Percentiles rank a stretch among this genome's conserved stretches.
Evolutionary conservation across 2,329 filamentous ascomycete species (phyloP).

Genomic region (Alternaria sp.): DNA sequence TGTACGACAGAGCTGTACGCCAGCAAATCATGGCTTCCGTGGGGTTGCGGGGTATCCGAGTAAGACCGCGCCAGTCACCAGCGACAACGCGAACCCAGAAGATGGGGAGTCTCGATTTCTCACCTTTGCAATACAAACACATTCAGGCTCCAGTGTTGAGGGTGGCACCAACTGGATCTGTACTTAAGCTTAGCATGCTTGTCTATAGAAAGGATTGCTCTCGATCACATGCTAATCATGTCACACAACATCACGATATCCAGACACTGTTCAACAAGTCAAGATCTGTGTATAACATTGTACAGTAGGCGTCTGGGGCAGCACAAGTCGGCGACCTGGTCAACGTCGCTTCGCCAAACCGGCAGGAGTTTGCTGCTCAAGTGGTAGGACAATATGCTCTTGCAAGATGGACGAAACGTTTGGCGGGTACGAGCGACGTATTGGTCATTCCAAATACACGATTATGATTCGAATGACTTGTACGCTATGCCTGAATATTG

Average conservation of each 20-base stretch:
- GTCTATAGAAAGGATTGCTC: background rate
- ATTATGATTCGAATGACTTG: background rate
- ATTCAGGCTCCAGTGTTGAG: background rate
- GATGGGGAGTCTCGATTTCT: background rate
- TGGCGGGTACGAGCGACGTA: background rate
- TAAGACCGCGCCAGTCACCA: background rate
- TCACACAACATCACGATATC: slow-evolving; percentile 5
- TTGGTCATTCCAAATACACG: background rate
- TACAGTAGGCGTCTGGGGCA: background rate
- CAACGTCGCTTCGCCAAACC: slow-evolving; percentile 1
- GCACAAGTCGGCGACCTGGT: slow-evolving; percentile 13
- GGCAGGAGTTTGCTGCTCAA: background rate
- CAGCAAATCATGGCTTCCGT: background rate
- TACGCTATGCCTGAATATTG: background rate
- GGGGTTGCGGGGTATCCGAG: background rate
- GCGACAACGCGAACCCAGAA: background rate
- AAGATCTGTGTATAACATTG: slow-evolving; percentile 18
- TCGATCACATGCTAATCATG: background rate
- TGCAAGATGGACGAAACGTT: background rate
- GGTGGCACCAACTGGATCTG: background rate
- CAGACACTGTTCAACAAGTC: slow-evolving; percentile 10
- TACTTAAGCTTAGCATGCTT: background rate
- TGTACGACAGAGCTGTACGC: background rate
- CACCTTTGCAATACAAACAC: background rate
- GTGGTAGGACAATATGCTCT: background rate